Conservation (phyloP, 768 basidiomycete genomes). For the Boletus insuetus region DNA sequence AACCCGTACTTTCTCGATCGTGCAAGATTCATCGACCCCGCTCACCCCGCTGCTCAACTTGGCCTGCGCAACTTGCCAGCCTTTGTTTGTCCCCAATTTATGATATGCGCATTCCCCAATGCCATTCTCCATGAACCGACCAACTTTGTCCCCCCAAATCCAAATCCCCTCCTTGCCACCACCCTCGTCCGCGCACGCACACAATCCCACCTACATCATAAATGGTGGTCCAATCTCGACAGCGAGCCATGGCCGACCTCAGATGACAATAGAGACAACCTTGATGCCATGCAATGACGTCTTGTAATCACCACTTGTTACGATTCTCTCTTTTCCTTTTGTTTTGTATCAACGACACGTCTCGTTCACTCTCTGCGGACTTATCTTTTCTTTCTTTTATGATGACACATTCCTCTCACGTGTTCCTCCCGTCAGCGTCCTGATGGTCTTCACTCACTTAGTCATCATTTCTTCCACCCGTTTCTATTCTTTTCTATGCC, state of each 20-base stretch:
- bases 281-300: not conserved
- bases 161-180: slow-evolving; percentile 20
- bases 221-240: too few relatives aligned
- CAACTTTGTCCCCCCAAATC: slow-evolving; percentile 18
- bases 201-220: too few relatives aligned
- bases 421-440: too few relatives aligned
- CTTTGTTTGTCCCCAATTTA: slow-evolving; percentile 19
- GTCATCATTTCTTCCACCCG: too few relatives aligned
- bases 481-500: too few relatives aligned
- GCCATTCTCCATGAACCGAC: slow-evolving; percentile 12
- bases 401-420: too few relatives aligned
- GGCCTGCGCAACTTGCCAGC: slow-evolving; percentile 12
- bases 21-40: slow-evolving; percentile 11
- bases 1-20: slow-evolving; percentile 16
- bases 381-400: too few relatives aligned
- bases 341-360: too few relatives aligned
- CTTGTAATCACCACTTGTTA: not conserved
- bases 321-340: too few relatives aligned
- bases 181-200: slow-evolving; percentile 3
- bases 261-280: not conserved
- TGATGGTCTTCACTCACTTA: too few relatives aligned
- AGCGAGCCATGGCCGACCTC: slow-evolving; percentile 8
- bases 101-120: slow-evolving; percentile 24
- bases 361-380: too few relatives aligned
- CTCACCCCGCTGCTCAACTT: slow-evolving; percentile 18